Base-by-base conservation (phyloP, 1,284 basidiomycete genomes). In the Trametes versicolor region DNA sequence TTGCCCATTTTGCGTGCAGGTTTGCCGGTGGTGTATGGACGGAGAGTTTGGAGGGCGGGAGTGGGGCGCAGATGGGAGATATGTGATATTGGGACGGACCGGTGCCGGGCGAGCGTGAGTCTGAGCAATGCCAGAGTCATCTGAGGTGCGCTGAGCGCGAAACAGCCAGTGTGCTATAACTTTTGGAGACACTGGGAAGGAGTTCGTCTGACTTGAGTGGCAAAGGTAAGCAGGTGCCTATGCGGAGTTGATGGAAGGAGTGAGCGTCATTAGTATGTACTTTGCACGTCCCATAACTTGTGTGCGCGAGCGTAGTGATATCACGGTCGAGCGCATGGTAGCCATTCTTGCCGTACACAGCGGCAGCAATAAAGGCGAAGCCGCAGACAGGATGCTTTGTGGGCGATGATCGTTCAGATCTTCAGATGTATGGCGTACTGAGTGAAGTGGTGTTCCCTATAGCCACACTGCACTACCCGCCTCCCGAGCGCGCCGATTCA, bases 1-100 rank as follows among this genome's bases (percentile, higher is more conserved):
- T 77, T 78, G 52, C 76, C 77, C 77, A 78, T 78, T 12, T 60
- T 70, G 23, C 49, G 60, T 17, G 36, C 4, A 1, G 53, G 37
- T 25, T 41, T 54, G 50, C 9, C 17, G 6, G 58, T 37, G n/a
- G 58, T 43, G 45, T 50, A 53, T 25, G 25, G 37, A 13, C 51
- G 60, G 12, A 17, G 21, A 25, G 49, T 23, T 32, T 21, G 23
- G 52, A 21, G 17, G 36, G 47, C 36, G 17, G 23, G 12, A 3
- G 25, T 39, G 15, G 47, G 41, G 8, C 19, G 32, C 19, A 45
- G 51, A 54, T 32, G 58, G 21, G 36, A 48, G 45, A 54, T 53
- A 21, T 49, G 25, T 37, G 50, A n/a, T 27, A 47, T 10, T 12
- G 29, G 48, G 41, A 47, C 62, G 62, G 65, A 27, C 62, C 62